Base-by-base conservation (phyloP, 208 protist species). In the Trypanosoma mega region DNA sequence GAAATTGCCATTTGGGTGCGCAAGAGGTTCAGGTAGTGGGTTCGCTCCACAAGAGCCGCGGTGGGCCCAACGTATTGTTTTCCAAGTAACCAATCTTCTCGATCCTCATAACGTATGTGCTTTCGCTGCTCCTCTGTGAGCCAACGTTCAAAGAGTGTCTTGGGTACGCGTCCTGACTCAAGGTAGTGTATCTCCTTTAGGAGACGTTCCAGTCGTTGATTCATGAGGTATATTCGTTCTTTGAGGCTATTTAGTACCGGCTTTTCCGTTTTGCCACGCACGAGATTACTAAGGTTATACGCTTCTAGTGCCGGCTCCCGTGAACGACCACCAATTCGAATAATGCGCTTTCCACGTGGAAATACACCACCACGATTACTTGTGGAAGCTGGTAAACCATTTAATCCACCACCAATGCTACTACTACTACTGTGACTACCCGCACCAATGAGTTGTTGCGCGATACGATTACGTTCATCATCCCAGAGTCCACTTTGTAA, bases 311-410 rank as follows among this genome's bases (percentile, higher is more conserved):
- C 75, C 5, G 73, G 16, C 59, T 95, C 83, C 11, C 76, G 65
- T 3, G 89, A 95, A 48, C 85, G 85, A 16, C 89, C 89, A 61
- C 89, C 89, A 34, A 95, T 90, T 50, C 89, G 89, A n/a, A 95
- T 80, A 46, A 95, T 66, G 7, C 86, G 83, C 29, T 82, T 76
- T 6, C 85, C 89, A 44, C 64, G 53, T 0, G 89, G 89, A 52
- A 95, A 95, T n/a, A 72, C 47, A 59, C 85, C 81, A 12, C 66
- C 8, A 7, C 51, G 24, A 37, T 7, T 30, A 36, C 44, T 20
- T 36, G 48, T 36, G 46, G 31, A 72, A 68, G 55, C 50, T 60
- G 27, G 63, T n/a, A n/a, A n/a, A n/a, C n/a, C n/a, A n/a, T n/a
- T n/a, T n/a, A n/a, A n/a, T n/a, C n/a, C n/a, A n/a, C n/a, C n/a